A percentile compares a stretch with the other conserved stretches of the same genome.
These are phyloP conservation scores for Lactarius psammicola DNA, from an alignment of 768 basidiomycete species.

Conservation along the genomic window DNA sequence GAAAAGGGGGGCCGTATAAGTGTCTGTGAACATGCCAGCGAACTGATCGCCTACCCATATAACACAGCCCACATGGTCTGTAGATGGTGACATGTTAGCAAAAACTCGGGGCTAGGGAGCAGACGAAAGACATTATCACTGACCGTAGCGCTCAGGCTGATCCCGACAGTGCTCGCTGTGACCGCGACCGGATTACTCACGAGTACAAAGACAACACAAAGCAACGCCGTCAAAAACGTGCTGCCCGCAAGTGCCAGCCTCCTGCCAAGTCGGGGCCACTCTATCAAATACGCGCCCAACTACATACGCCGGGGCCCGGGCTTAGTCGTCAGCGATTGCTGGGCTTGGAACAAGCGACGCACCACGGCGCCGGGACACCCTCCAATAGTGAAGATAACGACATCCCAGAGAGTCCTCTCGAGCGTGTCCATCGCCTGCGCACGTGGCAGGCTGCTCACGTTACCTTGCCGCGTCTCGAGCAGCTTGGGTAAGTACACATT, in stretches of 20 bases:
- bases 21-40: not conserved
- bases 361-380: conserved; percentile 85
- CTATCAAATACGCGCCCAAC: conserved; percentile 86
- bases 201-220: conserved; percentile 66
- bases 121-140: conserved; percentile 27
- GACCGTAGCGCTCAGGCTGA: conserved; percentile 74
- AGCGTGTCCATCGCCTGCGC: conserved; percentile 43
- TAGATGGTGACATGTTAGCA: not conserved
- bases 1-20: not conserved
- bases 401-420: conserved; percentile 73
- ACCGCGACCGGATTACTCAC: conserved; percentile 58
- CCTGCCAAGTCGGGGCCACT: conserved; percentile 58
- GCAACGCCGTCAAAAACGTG: conserved; percentile 72
- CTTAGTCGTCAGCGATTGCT: not conserved
- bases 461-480: conserved; percentile 55
- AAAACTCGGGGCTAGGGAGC: not conserved
- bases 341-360: conserved; percentile 33
- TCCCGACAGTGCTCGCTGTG: conserved; percentile 67
- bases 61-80: conserved; percentile 81
- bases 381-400: conserved; percentile 81
- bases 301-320: conserved; percentile 35
- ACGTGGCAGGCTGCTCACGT: conserved; percentile 12
- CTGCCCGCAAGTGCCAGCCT: conserved; percentile 70
- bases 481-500: conserved; percentile 89
- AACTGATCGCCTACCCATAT: conserved; percentile 51